phyloP scores from a whole-genome alignment of 2,329 filamentous ascomycete species.

The Blastomyces parvus region DNA sequence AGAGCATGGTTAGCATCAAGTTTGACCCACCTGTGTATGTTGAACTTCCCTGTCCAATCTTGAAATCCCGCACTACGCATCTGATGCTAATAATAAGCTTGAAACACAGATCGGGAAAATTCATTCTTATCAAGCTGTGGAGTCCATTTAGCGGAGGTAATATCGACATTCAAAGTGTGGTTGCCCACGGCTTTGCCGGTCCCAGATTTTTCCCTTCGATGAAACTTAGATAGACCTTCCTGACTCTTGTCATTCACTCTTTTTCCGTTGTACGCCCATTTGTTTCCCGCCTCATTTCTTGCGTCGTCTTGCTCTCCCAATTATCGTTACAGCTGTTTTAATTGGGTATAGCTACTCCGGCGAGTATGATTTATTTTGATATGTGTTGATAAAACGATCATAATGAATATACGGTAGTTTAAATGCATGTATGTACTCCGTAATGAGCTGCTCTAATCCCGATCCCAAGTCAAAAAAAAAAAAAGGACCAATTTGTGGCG shows the following conservation, averaged over 20 bases:
- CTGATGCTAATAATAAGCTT: neutral
- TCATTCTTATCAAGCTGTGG: slow-evolving; percentile 85
- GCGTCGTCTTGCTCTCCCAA: neutral
- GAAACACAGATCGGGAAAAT: slow-evolving; percentile 56
- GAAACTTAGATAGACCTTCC: slow-evolving; percentile 43
- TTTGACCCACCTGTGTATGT: slow-evolving; percentile 48
- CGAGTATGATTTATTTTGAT: neutral
- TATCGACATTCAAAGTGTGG: slow-evolving; percentile 81
- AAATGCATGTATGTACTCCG: too few relatives aligned
- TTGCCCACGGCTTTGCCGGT: slow-evolving; percentile 75
- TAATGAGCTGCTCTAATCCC: neutral
- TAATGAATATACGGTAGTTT: neutral
- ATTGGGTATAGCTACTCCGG: neutral
- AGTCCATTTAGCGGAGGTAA: slow-evolving; percentile 64
- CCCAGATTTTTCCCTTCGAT: slow-evolving; percentile 71
- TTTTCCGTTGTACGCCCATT: neutral
- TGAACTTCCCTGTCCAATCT: slow-evolving; percentile 11
- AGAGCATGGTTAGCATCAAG: slow-evolving; percentile 74
- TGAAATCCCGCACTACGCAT: neutral
- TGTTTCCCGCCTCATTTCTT: neutral
- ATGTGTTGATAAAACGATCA: neutral
- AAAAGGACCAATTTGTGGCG: neutral
- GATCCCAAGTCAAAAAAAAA: neutral
- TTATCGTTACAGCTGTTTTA: neutral
- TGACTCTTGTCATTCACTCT: neutral